Conservation (phyloP, 129 eudicot species). For the Flaveria sonorensis region DNA sequence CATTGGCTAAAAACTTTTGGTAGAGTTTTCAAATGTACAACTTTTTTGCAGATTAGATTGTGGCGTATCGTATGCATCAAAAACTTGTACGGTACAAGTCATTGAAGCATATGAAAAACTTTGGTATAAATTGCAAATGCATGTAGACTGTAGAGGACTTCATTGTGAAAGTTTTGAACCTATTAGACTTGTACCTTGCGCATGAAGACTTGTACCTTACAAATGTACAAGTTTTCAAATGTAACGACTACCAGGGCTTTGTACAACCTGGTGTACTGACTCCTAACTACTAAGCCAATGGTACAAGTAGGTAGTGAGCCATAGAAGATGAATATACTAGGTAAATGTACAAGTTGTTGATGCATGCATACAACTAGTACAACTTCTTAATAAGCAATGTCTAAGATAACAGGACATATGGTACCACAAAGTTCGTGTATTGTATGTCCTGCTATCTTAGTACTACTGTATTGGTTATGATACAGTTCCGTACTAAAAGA, state of each 20-base stretch:
- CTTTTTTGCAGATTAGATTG: background rate
- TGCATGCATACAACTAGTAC: slow-evolving; percentile 14
- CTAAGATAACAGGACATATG: background rate
- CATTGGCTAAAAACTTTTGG: background rate
- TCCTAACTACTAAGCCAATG: slow-evolving; percentile 5
- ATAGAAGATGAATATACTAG: background rate
- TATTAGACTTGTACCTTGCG: background rate
- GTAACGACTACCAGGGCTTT: slow-evolving; percentile 2
- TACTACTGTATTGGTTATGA: background rate
- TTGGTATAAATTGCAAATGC: background rate
- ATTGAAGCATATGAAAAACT: background rate
- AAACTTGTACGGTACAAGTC: background rate
- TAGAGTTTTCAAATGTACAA: background rate
- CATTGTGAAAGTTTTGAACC: background rate
- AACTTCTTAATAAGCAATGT: background rate
- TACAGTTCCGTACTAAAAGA: background rate
- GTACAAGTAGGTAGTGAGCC: slow-evolving; percentile 8
- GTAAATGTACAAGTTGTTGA: slow-evolving; percentile 27
- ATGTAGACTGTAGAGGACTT: too few relatives aligned
- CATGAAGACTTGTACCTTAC: background rate
- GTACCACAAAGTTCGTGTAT: background rate
- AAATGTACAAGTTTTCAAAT: slow-evolving; percentile 14
- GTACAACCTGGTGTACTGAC: slow-evolving; percentile 10
- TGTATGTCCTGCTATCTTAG: background rate
- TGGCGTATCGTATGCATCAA: background rate